Percentiles rank a stretch among this genome's conserved stretches.
These are phyloP conservation scores for Clavispora santaluciae DNA, from an alignment of 805 yeast species.

Conservation along the genomic window DNA sequence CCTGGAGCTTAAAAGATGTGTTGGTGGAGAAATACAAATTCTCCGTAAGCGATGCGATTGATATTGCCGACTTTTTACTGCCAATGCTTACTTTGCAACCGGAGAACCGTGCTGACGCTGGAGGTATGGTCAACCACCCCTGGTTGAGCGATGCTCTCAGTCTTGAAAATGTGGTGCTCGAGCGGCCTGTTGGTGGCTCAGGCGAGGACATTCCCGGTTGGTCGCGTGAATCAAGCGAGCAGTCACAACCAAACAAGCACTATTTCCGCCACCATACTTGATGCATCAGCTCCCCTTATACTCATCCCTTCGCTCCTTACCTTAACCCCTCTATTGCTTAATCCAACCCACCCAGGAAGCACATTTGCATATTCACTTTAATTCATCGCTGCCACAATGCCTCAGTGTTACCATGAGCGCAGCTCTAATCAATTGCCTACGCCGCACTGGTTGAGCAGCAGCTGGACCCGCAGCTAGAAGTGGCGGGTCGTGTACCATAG, in stretches of 20 bases:
- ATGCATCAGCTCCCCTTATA: too few relatives aligned
- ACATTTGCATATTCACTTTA: constrained; percentile 2
- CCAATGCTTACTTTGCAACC: constrained; percentile 87
- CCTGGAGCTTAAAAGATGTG: constrained; percentile 48
- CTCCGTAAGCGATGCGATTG: constrained; percentile 59
- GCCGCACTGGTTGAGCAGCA: neutral
- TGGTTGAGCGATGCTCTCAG: constrained; percentile 81
- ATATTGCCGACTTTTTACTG: constrained; percentile 66
- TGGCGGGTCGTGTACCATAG: constrained; percentile 1
- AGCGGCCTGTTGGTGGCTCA: constrained; percentile 69
- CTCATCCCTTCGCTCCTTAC: too few relatives aligned
- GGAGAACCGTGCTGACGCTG: constrained; percentile 84
- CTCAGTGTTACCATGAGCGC: neutral
- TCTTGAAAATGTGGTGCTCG: constrained; percentile 62
- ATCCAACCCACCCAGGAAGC: constrained; percentile 1
- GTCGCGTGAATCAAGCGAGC: constrained; percentile 54
- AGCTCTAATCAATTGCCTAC: too few relatives aligned
- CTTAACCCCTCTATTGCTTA: too few relatives aligned
- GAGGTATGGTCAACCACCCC: constrained; percentile 85
- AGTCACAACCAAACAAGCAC: constrained; percentile 7
- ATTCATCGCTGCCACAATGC: constrained; percentile 1
- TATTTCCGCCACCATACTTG: constrained; percentile 9
- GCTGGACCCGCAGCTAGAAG: neutral
- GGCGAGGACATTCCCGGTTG: constrained; percentile 93
- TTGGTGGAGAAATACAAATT: constrained; percentile 47